Percentiles rank a stretch among this genome's conserved stretches.
These are phyloP conservation scores for Candida sithepensis DNA, from an alignment of 805 yeast genomes.

Conservation along the genomic window DNA sequence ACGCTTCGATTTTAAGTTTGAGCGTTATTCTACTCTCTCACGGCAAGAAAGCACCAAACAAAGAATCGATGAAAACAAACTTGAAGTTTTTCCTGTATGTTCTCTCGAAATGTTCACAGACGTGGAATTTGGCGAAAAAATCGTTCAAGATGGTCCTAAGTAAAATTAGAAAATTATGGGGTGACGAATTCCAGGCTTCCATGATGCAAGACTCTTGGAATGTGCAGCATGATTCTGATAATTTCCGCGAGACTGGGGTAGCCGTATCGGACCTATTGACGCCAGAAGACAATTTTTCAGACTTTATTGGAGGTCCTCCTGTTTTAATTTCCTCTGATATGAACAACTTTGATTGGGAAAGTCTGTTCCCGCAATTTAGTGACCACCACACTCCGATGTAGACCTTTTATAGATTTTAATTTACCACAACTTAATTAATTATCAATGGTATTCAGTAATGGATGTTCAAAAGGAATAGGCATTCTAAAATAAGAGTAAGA, in stretches of 20 bases:
- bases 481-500: no score
- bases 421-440: no score
- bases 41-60: conserved; percentile 31
- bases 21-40: conserved; percentile 10
- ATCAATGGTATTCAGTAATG: no score
- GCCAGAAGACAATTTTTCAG: conserved; percentile 12
- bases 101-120: conserved; percentile 38
- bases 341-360: conserved; percentile 43
- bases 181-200: background rate
- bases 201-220: background rate
- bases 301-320: conserved; percentile 46
- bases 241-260: background rate
- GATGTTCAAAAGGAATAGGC: no score
- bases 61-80: conserved; percentile 25
- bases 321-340: conserved; percentile 48
- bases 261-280: background rate
- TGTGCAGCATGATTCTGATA: background rate
- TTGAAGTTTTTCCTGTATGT: conserved; percentile 40
- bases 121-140: conserved; percentile 46
- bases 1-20: conserved; percentile 38
- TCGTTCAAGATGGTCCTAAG: conserved; percentile 39
- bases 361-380: conserved; percentile 35
- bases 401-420: no score
- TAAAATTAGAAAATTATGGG: conserved; percentile 21
- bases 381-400: no score